Evolutionary conservation across 805 yeast genomes (phyloP).

Genomic region (Sugiyamaella lignohabitans): DNA sequence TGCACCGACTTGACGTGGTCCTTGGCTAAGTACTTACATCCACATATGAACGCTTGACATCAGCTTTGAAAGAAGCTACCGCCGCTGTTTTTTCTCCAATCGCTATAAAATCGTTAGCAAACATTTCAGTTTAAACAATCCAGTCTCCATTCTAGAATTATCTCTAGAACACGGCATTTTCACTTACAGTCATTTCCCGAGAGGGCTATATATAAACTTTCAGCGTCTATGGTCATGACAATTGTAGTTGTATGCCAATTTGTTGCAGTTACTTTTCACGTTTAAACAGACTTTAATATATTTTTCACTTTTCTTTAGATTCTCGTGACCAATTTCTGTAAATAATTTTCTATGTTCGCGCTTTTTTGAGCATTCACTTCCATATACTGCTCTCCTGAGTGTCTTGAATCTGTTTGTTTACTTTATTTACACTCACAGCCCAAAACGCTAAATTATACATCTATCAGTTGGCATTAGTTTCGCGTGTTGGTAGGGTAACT

Average conservation of each 20-base stretch:
- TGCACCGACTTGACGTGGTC: too few relatives aligned
- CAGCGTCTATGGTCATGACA: constrained; percentile 14
- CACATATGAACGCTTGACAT: constrained; percentile 19
- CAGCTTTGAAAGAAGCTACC: constrained; percentile 20
- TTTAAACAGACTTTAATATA: not conserved
- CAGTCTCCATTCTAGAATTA: not conserved
- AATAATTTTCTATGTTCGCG: not conserved
- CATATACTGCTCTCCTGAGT: not conserved
- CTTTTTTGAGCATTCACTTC: not conserved
- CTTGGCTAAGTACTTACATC: constrained; percentile 14
- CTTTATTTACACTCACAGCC: not conserved
- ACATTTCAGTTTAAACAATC: not conserved
- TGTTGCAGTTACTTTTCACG: not conserved
- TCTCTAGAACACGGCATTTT: not conserved
- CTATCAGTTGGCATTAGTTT: too few relatives aligned
- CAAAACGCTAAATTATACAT: not conserved
- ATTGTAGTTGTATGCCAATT: not conserved
- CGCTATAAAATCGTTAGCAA: constrained; percentile 9
- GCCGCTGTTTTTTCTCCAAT: constrained; percentile 15
- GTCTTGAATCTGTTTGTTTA: not conserved
- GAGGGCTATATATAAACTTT: constrained; percentile 12
- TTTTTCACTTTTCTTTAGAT: not conserved
- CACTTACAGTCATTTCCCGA: constrained; percentile 14
- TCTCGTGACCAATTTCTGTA: not conserved
- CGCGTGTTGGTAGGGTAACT: too few relatives aligned